Evolutionary conservation across 1,139 yeast genomes (phyloP).

Genomic region (Debaryomycetaceae sp.): DNA sequence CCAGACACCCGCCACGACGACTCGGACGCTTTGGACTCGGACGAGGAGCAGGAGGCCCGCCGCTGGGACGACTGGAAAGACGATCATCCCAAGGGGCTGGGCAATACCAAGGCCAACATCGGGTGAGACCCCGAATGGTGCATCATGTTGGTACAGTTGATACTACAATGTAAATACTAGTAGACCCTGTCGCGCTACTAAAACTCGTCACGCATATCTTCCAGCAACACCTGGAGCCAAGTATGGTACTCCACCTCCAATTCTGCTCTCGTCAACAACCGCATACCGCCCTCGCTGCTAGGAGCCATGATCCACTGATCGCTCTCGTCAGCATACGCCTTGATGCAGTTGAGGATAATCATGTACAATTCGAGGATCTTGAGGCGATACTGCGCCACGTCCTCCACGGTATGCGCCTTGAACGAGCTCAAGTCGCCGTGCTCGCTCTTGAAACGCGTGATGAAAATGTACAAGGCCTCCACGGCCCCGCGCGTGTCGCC

Average conservation of each 20-base stretch:
- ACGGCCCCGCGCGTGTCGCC: conserved; percentile 43
- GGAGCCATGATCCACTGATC: conserved; percentile 46
- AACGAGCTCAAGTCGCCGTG: conserved; percentile 5
- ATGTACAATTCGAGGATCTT: conserved; percentile 34
- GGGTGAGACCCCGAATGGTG: conserved; percentile 30
- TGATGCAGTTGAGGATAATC: conserved; percentile 38
- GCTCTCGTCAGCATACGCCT: conserved; percentile 31
- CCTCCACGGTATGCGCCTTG: conserved; percentile 8
- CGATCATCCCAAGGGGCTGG: conserved; percentile 76
- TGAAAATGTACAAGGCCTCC: conserved; percentile 46
- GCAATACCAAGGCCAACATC: conserved; percentile 69
- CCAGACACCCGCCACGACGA: conserved; percentile 21
- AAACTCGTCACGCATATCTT: conserved; percentile 9
- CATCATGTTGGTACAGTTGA: conserved; percentile 1
- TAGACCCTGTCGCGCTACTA: background rate
- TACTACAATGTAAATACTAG: background rate
- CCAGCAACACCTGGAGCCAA: conserved; percentile 25
- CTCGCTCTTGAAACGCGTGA: conserved; percentile 25
- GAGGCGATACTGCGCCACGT: conserved; percentile 23
- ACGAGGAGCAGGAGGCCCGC: conserved; percentile 49
- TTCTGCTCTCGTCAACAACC: conserved; percentile 20
- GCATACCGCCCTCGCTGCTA: conserved; percentile 9
- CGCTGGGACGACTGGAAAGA: conserved; percentile 93
- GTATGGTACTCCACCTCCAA: conserved; percentile 21
- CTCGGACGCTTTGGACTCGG: conserved; percentile 24